Evolutionary conservation across 176 grass and related monocot genomes (phyloP).

Genomic region (Lolium perenne): DNA sequence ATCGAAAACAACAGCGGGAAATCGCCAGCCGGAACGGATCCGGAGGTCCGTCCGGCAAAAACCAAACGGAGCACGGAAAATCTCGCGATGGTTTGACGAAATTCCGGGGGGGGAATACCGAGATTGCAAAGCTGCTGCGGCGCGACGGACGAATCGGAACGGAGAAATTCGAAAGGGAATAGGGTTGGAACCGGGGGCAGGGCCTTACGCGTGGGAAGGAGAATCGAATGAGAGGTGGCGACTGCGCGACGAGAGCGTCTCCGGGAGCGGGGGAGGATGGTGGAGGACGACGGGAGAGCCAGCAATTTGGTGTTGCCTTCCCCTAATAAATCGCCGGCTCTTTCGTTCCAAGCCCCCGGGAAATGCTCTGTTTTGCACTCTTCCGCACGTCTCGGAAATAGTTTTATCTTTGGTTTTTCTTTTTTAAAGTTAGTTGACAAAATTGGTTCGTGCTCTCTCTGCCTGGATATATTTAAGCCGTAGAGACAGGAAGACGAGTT

Average conservation of each 20-base stretch:
- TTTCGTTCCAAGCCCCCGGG: background rate
- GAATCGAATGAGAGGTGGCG: background rate
- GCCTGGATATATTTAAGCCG: too few species aligned
- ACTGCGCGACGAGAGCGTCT: background rate
- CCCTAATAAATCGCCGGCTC: constrained; percentile 29
- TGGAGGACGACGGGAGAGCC: background rate
- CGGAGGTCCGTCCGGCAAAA: background rate
- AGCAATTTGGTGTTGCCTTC: background rate
- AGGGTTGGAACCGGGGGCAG: too few species aligned
- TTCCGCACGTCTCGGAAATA: constrained; percentile 4
- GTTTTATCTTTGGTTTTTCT: background rate
- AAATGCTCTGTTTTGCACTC: background rate
- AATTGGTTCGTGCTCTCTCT: background rate
- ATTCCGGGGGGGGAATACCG: background rate
- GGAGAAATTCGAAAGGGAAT: background rate
- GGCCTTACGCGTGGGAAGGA: constrained; percentile 13
- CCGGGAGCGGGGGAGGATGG: background rate
- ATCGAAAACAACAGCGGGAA: background rate
- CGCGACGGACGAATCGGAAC: background rate
- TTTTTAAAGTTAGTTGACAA: background rate
- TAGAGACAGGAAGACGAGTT: background rate
- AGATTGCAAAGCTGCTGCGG: background rate
- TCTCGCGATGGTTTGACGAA: background rate
- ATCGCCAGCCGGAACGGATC: background rate
- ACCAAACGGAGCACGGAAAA: background rate